These are phyloP conservation scores for Omphalea diandra DNA, from an alignment of 441 rosid species.

Conservation along the genomic window DNA sequence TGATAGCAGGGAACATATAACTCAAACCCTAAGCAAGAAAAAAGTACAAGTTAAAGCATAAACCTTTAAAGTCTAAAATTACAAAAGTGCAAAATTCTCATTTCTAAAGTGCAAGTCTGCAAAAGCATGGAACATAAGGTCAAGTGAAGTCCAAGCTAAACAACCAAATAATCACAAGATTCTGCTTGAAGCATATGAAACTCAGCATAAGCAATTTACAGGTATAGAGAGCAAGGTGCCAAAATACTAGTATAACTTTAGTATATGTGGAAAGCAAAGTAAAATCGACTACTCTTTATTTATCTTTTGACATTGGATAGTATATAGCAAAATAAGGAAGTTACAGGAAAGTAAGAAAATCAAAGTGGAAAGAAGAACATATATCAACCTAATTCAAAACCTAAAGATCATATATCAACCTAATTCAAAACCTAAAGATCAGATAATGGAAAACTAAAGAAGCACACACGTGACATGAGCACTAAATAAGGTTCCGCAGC, in stretches of 20 bases:
- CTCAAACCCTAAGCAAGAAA: neutral
- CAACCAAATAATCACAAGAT: neutral
- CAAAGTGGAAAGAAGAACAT: neutral
- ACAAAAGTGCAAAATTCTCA: neutral
- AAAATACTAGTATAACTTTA: too few relatives aligned
- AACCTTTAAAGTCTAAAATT: too few relatives aligned
- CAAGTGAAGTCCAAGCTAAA: neutral
- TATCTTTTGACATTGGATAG: neutral
- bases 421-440: neutral
- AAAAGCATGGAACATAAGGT: neutral
- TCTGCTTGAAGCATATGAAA: neutral
- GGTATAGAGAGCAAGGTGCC: neutral
- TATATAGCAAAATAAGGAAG: neutral
- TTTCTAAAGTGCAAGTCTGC: neutral
- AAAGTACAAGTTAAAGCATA: neutral
- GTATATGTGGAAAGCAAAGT: too few relatives aligned
- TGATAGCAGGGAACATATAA: neutral
- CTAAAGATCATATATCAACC: neutral
- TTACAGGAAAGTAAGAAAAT: neutral
- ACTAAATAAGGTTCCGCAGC: constrained; percentile 5
- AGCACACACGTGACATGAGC: neutral
- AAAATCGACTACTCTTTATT: too few relatives aligned
- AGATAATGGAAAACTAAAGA: neutral
- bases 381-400: neutral
- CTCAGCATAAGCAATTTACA: neutral